A percentile compares a stretch with the other conserved stretches of the same genome.
Conservation (phyloP, 371 early-diverging fungal genomes). For the Mortierella polycephala region DNA sequence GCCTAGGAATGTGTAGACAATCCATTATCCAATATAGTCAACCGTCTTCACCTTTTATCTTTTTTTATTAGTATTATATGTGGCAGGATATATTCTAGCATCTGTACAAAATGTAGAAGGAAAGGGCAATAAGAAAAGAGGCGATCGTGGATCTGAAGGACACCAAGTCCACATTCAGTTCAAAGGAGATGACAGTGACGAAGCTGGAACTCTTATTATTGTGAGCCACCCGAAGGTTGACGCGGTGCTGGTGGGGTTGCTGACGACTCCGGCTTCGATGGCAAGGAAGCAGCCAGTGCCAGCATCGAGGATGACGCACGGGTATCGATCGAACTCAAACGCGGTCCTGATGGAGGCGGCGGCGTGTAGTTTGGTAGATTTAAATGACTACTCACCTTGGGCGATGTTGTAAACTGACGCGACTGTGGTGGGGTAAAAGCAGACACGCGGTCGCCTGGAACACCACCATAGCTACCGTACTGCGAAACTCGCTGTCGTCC, state of each 20-base stretch:
- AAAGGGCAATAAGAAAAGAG: too few relatives aligned
- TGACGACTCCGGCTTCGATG: background rate
- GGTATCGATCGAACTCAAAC: conserved; percentile 46
- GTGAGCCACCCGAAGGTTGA: conserved; percentile 1
- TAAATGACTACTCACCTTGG: conserved; percentile 43
- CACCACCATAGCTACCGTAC: conserved; percentile 18
- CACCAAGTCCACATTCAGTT: background rate
- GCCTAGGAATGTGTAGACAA: too few relatives aligned
- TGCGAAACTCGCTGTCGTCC: conserved; percentile 48
- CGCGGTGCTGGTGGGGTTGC: conserved; percentile 1
- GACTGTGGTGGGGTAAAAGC: conserved; percentile 23
- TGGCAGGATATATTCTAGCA: too few relatives aligned
- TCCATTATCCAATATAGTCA: too few relatives aligned
- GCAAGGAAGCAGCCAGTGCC: conserved; percentile 28
- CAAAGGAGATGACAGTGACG: background rate
- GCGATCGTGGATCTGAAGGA: background rate
- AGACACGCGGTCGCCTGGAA: conserved; percentile 31
- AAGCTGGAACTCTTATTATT: background rate
- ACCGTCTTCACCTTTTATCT: too few relatives aligned
- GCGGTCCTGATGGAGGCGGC: conserved; percentile 43
- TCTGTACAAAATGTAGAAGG: too few relatives aligned
- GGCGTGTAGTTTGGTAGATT: conserved; percentile 37
- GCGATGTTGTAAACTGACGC: conserved; percentile 46
- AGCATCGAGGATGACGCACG: conserved; percentile 39
- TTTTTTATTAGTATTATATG: too few relatives aligned